Evolutionary conservation across 495 filamentous ascomycete species (phyloP).

Genomic region (Achaetomiella virescens): DNA sequence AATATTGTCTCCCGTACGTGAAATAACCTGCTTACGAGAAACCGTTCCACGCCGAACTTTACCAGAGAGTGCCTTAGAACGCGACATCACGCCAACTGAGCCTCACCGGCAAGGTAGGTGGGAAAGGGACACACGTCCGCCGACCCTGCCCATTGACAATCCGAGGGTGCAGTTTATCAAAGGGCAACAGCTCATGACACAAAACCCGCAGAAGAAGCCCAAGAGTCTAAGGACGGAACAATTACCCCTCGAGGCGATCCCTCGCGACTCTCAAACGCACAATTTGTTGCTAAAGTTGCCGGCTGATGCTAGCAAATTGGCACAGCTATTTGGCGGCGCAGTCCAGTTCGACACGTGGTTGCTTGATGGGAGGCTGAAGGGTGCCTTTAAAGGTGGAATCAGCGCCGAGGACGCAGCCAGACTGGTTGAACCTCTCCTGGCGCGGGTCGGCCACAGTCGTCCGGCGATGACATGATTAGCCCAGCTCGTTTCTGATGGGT

Average conservation of each 20-base stretch:
- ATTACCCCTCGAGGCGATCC: conserved; percentile 41
- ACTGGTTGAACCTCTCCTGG: conserved; percentile 4
- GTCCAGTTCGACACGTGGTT: conserved; percentile 13
- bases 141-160: conserved; percentile 29
- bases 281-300: conserved; percentile 19
- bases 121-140: conserved; percentile 11
- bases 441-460: not conserved
- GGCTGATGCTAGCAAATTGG: conserved; percentile 4
- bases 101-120: too few species aligned
- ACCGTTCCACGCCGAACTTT: not conserved
- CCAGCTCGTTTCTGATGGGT: too few species aligned
- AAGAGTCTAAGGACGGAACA: conserved; percentile 37
- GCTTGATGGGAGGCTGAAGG: conserved; percentile 4
- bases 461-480: not conserved
- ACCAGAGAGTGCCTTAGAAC: not conserved
- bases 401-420: not conserved
- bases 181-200: conserved; percentile 31
- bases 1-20: not conserved
- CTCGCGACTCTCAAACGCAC: conserved; percentile 25
- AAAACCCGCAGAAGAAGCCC: conserved; percentile 23
- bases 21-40: not conserved
- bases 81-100: not conserved
- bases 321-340: not conserved
- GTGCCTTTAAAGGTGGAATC: not conserved
- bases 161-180: conserved; percentile 37